Evolutionary conservation across 1,284 basidiomycete genomes (phyloP), one percentile per base, ranked within the genome.

Genomic region (Wolfiporia cocos): DNA sequence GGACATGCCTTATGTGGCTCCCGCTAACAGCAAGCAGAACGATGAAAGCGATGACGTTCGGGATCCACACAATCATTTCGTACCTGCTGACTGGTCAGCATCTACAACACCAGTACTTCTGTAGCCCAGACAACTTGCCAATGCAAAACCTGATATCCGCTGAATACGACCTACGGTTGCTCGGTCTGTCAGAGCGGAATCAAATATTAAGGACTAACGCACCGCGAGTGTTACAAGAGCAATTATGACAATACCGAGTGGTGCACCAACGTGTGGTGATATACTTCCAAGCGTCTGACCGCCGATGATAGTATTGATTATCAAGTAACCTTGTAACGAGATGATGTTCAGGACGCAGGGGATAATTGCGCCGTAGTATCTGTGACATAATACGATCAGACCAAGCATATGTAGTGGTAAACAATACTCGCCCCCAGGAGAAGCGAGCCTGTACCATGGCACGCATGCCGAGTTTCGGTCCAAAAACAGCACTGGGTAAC

Each of bases 191-290:
- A n/a, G n/a, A n/a, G n/a, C n/a, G n/a, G n/a, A n/a, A n/a, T n/a
- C n/a, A n/a, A n/a, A n/a, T n/a, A n/a, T n/a, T n/a, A n/a, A n/a
- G n/a, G n/a, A n/a, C n/a, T n/a, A n/a, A 39, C 53, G 18, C 33
- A 87, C 75, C 23, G 71, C 66, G 19, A 92, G 67, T 1, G 82
- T 78, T 23, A 89, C 71, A 20, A 86, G 46, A 2, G 76, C 69
- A 21, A 91, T 84, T 43, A 92, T 81, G 14, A 88, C 81, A 47
- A 92, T 92, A 1, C 90, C 90, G 5, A 86, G 42, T 0, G 74
- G 71, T 34, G 70, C 71, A 43, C 69, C 52, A 14, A 78, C 52
- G 41, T 66, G 65, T 15, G 61, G 57, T 32, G 75, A 81, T 6
- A 80, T 76, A 26, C 78, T 73, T 2, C 78, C 74, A 32, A 90